These are phyloP conservation scores for Neoboletus brunneissimus DNA, from an alignment of 768 basidiomycete genomes.

Conservation along the genomic window DNA sequence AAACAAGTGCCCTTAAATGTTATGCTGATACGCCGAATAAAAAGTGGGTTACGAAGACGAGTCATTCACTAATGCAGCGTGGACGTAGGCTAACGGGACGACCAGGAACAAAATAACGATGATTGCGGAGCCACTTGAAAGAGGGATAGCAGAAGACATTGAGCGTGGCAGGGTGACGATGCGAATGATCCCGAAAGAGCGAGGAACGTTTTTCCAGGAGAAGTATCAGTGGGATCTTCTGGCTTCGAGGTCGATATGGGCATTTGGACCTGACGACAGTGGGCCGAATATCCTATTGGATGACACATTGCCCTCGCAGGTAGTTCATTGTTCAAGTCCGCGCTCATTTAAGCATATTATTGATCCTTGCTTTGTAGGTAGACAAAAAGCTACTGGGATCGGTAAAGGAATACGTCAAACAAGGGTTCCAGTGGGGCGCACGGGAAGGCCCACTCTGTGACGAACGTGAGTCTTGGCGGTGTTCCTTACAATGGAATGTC, in stretches of 20 bases:
- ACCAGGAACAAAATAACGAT: slow-evolving; percentile 94
- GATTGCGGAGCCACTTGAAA: slow-evolving; percentile 97
- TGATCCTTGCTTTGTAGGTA: slow-evolving; percentile 45
- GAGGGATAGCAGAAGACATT: slow-evolving; percentile 94
- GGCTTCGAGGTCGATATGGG: slow-evolving; percentile 98
- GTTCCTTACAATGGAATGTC: not conserved
- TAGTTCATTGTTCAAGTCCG: slow-evolving; percentile 28
- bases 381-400: slow-evolving; percentile 90
- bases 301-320: slow-evolving; percentile 94
- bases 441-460: slow-evolving; percentile 97
- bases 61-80: slow-evolving; percentile 2
- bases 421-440: slow-evolving; percentile 99
- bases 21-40: slow-evolving; percentile 99
- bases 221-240: slow-evolving; percentile 98
- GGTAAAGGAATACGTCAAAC: slow-evolving; percentile 94
- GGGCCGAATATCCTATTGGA: slow-evolving; percentile 93
- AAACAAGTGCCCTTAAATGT: slow-evolving; percentile 96
- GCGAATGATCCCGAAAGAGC: slow-evolving; percentile 92
- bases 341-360: not conserved
- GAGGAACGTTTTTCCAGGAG: slow-evolving; percentile 93
- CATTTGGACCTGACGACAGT: slow-evolving; percentile 95
- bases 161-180: slow-evolving; percentile 91
- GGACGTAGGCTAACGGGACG: slow-evolving; percentile 13
- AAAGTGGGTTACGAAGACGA: slow-evolving; percentile 55
- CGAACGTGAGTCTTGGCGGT: slow-evolving; percentile 74